Evolutionary conservation across 2,329 filamentous ascomycete genomes (phyloP), one percentile per base, ranked within the genome.

Genomic region (Colletotrichum tropicale): DNA sequence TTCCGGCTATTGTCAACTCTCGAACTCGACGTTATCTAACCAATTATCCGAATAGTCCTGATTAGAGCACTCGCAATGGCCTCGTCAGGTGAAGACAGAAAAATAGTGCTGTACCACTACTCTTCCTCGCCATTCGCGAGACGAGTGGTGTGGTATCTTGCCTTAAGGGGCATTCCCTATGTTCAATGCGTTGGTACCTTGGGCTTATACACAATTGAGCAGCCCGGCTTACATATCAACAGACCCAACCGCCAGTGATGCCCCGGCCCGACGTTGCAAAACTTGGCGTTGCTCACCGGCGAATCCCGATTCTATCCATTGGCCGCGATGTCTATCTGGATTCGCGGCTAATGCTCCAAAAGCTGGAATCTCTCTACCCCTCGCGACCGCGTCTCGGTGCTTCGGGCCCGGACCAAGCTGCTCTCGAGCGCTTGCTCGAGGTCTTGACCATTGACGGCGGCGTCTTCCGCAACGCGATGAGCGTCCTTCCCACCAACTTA

Each of bases 291-390:
- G 85, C 87, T 8, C 93, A 96, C 84, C 90, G 93, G 6, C 92
- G 94, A 73, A 94, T 95, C 72, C 94, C 94, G 2, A 80, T 95
- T 66, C 83, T 95, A 66, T 85, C 91, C 26, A 91, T 95, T 78
- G 93, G 92, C 18, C 87, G 90, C 8, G 91, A 94, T 80, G 85
- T 95, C 58, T 95, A 94, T 85, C 86, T 91, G 76, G 94, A 95
- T 85, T 92, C 92, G 3, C 90, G 92, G 4, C 88, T 95, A 26
- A 95, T 95, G 79, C 83, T 95, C 24, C 83, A 83, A 30, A 93
- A 92, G 81, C 90, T 95, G 2, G 92, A 94, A 79, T 79, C 85
- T 2, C 84, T 89, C 43, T 91, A 89, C 80, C 89, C 89, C 0
- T 77, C 86, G 4, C 81, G 85, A 16, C 81, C 85, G 1, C 83